Conservation (phyloP, 1,284 basidiomycete species). For the Neonothopanus nambi region DNA sequence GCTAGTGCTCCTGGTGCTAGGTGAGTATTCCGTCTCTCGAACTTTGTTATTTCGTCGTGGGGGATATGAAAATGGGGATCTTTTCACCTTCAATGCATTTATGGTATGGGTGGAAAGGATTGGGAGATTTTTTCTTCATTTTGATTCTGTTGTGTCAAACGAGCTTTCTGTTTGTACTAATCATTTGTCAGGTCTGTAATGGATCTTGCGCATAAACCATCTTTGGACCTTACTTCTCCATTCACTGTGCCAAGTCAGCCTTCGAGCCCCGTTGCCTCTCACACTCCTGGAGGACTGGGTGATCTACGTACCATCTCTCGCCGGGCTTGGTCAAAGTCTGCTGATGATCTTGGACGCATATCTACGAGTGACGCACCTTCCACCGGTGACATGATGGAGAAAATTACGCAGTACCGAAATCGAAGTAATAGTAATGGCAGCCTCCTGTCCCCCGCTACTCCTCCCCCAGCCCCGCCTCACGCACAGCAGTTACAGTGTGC, state of each 20-base stretch:
- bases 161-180: conserved; percentile 8
- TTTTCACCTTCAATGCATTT: no score
- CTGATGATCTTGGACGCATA: conserved; percentile 59
- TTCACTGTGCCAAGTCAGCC: conserved; percentile 28
- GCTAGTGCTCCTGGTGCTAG: conserved; percentile 43
- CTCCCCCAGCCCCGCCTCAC: conserved; percentile 31
- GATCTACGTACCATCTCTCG: conserved; percentile 69
- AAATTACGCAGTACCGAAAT: conserved; percentile 61
- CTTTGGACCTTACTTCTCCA: conserved; percentile 40
- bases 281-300: conserved; percentile 44
- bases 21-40: conserved; percentile 39
- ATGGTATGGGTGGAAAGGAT: no score
- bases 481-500: conserved; percentile 38
- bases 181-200: conserved; percentile 57
- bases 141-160: conserved; percentile 8
- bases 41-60: not conserved
- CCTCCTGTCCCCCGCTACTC: conserved; percentile 11
- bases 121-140: conserved; percentile 10
- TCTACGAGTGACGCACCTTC: conserved; percentile 46
- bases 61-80: not conserved
- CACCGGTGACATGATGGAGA: conserved; percentile 56
- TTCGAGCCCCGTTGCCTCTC: conserved; percentile 34
- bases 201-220: conserved; percentile 55
- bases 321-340: conserved; percentile 76
- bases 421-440: conserved; percentile 38